Conservation (phyloP, 2,329 filamentous ascomycete genomes). For the Stemphylium beticola region DNA sequence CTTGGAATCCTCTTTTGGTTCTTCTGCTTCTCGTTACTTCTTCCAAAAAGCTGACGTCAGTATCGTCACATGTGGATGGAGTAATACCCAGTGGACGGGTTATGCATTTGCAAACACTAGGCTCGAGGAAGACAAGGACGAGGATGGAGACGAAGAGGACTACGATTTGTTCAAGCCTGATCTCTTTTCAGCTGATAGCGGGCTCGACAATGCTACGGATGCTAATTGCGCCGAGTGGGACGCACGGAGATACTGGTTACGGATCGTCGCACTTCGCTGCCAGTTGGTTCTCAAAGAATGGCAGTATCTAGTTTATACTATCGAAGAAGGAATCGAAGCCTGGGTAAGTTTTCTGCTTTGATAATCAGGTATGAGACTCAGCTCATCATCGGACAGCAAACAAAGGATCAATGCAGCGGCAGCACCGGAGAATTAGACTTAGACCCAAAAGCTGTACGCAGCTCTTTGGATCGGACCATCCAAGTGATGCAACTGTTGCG, state of each 20-base stretch:
- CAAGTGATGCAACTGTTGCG: slow-evolving; percentile 12
- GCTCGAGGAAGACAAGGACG: neutral
- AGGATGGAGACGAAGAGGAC: neutral
- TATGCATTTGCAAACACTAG: slow-evolving; percentile 1
- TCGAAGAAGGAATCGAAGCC: slow-evolving; percentile 6
- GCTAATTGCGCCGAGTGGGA: slow-evolving; percentile 7
- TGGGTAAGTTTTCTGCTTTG: slow-evolving; percentile 6
- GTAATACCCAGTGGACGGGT: slow-evolving; percentile 4
- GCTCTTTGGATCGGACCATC: slow-evolving; percentile 6
- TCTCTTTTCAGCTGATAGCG: neutral
- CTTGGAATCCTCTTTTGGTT: neutral
- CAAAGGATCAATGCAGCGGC: neutral
- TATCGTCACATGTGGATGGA: slow-evolving; percentile 13
- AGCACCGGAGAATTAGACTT: neutral
- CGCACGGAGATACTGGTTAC: slow-evolving; percentile 16
- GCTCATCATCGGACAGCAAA: neutral
- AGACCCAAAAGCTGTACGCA: neutral
- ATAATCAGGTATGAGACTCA: no score
- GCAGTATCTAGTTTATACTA: slow-evolving; percentile 4
- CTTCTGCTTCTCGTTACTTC: neutral
- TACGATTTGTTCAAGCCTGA: neutral
- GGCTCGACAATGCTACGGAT: neutral
- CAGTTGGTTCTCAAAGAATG: slow-evolving; percentile 7
- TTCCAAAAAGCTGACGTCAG: neutral
- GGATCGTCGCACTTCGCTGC: neutral